A percentile compares a stretch with the other conserved stretches of the same genome.
Evolutionary conservation across 2,329 filamentous ascomycete species (phyloP).

Genomic region (Pseudocercospora fijiensis): DNA sequence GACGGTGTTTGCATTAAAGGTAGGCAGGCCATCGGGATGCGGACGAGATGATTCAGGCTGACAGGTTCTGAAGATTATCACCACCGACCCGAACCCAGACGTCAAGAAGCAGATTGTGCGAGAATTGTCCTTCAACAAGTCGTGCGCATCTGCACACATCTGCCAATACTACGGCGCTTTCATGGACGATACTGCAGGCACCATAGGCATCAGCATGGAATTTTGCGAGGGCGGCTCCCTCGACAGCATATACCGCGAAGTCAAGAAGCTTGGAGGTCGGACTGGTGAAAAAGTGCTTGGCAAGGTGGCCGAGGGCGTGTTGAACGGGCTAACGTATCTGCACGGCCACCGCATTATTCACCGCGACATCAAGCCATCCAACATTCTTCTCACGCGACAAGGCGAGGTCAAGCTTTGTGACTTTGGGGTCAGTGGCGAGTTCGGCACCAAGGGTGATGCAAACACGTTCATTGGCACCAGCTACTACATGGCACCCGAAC

Average conservation of each 20-base stretch:
- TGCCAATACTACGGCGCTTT: constrained; percentile 98
- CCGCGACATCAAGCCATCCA: constrained; percentile 97
- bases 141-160: constrained; percentile 92
- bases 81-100: constrained; percentile 94
- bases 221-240: constrained; percentile 96
- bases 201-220: constrained; percentile 98
- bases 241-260: constrained; percentile 95
- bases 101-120: constrained; percentile 98
- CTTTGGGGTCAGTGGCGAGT: constrained; percentile 96
- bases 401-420: constrained; percentile 97
- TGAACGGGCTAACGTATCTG: constrained; percentile 91
- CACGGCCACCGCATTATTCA: constrained; percentile 97
- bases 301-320: constrained; percentile 91
- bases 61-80: constrained; percentile 76
- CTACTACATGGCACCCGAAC: constrained; percentile 98
- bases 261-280: constrained; percentile 89
- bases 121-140: constrained; percentile 96
- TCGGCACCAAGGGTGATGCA: constrained; percentile 96
- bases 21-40: constrained; percentile 46
- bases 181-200: constrained; percentile 90
- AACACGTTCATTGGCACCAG: constrained; percentile 99
- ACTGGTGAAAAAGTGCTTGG: constrained; percentile 97
- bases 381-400: constrained; percentile 87
- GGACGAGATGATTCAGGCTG: neutral
- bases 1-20: constrained; percentile 94